These are phyloP conservation scores for Periconia sp. DNA, from an alignment of 2,329 filamentous ascomycete genomes.

Conservation along the genomic window DNA sequence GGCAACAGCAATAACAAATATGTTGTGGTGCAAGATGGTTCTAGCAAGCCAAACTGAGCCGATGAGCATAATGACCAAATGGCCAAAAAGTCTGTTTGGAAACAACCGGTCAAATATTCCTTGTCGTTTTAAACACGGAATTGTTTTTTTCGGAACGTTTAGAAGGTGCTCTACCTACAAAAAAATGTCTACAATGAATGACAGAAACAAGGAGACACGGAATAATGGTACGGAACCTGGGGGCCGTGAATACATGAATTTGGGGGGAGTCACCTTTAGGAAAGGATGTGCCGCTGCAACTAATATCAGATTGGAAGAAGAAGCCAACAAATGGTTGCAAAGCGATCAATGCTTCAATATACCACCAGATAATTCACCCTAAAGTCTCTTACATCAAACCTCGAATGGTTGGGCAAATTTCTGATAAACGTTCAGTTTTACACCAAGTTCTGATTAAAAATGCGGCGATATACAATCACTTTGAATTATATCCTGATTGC, in stretches of 20 bases:
- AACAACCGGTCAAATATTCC: slow-evolving; percentile 25
- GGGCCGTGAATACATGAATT: slow-evolving; percentile 32
- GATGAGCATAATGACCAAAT: slow-evolving; percentile 39
- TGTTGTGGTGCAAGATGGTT: slow-evolving; percentile 30
- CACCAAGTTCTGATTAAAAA: too few species aligned
- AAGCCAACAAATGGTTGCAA: slow-evolving; percentile 22
- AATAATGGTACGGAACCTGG: slow-evolving; percentile 9
- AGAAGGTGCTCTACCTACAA: too few species aligned
- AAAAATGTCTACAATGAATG: too few species aligned
- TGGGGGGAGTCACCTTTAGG: slow-evolving; percentile 26
- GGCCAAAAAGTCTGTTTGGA: slow-evolving; percentile 30
- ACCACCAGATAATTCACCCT: slow-evolving; percentile 15
- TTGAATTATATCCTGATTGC: too few species aligned
- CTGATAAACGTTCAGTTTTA: too few species aligned
- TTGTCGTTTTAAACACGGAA: slow-evolving; percentile 16
- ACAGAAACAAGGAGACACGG: too few species aligned
- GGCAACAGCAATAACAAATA: slow-evolving; percentile 17
- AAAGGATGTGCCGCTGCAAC: slow-evolving; percentile 28
- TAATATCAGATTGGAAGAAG: slow-evolving; percentile 36
- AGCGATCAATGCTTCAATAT: slow-evolving; percentile 33
- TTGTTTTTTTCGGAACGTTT: too few species aligned
- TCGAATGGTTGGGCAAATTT: too few species aligned
- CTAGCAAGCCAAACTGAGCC: slow-evolving; percentile 25
- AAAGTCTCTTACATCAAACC: slow-evolving; percentile 2
- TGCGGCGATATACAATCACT: too few species aligned